Evolutionary conservation across 2,329 filamentous ascomycete genomes (phyloP), one percentile per base, ranked within the genome.

Genomic region (Aspergillus sp.): DNA sequence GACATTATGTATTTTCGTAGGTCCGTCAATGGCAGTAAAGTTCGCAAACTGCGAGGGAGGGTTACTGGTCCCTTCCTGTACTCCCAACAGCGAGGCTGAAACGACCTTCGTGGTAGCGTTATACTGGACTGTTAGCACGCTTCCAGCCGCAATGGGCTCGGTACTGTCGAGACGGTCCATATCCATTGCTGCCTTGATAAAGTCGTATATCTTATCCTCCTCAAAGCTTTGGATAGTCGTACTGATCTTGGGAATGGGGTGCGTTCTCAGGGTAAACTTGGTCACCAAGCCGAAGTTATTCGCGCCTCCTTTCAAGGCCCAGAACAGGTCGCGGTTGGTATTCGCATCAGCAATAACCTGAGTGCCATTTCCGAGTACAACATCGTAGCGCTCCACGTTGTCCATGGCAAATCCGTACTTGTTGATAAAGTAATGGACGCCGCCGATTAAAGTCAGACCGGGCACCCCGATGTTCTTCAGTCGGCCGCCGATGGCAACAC

Each of bases 271-370:
- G 2, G 55, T 56, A 24, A 75, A 74, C 15, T 66, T 61, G 0
- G 71, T 74, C 9, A 75, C 69, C 15, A 75, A 64, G 2, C 70
- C 72, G 45, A 69, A 74, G 39, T 66, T 70, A 47, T 71, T 73
- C 8, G 63, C 71, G 4, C 69, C 71, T 3, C 72, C 72, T 43
- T 74, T 73, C 8, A 75, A 56, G 0, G 72, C 69, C 70, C 71
- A 74, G 64, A 73, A 74, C 7, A 75, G 62, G 53, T 74, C 71
- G 0, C 55, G 34, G 49, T 73, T 54, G 8, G 63, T 43, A 1
- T 49, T 59, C 4, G 58, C 49, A 4, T 53, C 68, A 3, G 65
- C 71, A 3, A 53, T 64, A 17, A 74, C 58, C 22, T 70, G 64
- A 7, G 58, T 64, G 1, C 70, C 70, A 38, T 71, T 66, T 1